Evolutionary conservation across 176 grass and related monocot species (phyloP).

Genomic region (Oryza nivara): DNA sequence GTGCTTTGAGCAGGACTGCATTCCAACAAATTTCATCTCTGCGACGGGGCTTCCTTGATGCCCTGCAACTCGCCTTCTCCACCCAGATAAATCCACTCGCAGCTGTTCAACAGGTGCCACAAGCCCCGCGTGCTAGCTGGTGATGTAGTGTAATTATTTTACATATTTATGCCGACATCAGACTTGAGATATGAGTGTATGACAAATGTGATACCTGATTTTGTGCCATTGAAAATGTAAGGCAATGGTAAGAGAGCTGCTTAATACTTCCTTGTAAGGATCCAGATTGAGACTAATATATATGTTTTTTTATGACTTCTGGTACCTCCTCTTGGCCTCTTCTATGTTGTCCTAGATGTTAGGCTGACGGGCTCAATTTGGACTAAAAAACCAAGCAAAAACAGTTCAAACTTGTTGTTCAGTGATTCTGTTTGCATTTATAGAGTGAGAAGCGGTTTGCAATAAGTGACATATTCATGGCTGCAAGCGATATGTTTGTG

Average conservation of each 20-base stretch:
- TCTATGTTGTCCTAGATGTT: neutral
- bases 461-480: neutral
- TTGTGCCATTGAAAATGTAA: neutral
- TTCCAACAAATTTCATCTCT: constrained; percentile 47
- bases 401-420: neutral
- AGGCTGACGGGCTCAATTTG: neutral
- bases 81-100: constrained; percentile 95
- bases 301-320: neutral
- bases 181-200: constrained; percentile 1
- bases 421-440: neutral
- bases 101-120: constrained; percentile 74
- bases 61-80: constrained; percentile 75
- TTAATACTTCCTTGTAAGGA: neutral
- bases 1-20: constrained; percentile 40
- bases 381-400: neutral
- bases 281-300: neutral
- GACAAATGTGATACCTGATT: neutral
- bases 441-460: too few relatives aligned
- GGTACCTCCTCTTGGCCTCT: neutral
- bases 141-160: constrained; percentile 31
- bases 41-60: constrained; percentile 63
- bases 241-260: neutral
- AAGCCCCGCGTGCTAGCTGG: constrained; percentile 54
- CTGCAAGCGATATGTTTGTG: neutral
- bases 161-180: constrained; percentile 18